Base-by-base conservation (phyloP, 352 stramenopile species). In the Pythium dissimile region DNA sequence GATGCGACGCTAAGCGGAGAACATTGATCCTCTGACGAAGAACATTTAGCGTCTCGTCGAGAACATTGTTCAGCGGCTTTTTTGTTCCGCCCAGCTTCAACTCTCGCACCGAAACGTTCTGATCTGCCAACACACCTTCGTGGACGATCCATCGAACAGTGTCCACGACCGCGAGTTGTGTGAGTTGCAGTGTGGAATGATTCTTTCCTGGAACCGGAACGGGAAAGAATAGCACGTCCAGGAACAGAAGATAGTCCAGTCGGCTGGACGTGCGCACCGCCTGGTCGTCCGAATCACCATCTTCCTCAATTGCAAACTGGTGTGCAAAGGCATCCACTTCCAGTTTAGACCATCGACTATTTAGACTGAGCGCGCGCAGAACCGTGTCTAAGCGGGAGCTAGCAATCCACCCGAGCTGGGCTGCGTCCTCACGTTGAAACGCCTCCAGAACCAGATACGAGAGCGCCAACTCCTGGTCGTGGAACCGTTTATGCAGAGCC, bases 161-260 rank as follows among this genome's bases (percentile, higher is more conserved):
- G 3, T 32, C 20, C 4, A 55, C 53, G 0, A 63, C 44, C 2
- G 42, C 49, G 12, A 37, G 51, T 30, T 68, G 43, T 15, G 31
- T 59, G 24, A 59, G 50, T 39, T 24, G 43, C 16, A 67, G 31
- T 28, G 31, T 9, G 15, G 12, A 35, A 24, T 1, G 13, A 9
- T 23, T 15, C 12, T 18, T 26, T 15, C 50, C 21, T 21, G n/a
- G n/a, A n/a, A 59, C 44, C n/a, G 54, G 67, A 4, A 79, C 45
- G 2, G 75, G 78, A 56, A 79, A 84, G 42, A 86, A 82, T 2
- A 86, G n/a, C 18, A 82, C 80, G 43, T 79, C 66, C 10, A 85
- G 47, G 41, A 88, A 82, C 15, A 76, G 20, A 1, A 28, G 23
- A 21, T 86, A 88, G 56, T 82, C 54, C 0, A 69, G 27, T 15